These are phyloP conservation scores for Fusarium austroafricanum DNA, from an alignment of 2,329 filamentous ascomycete species.

Conservation along the genomic window DNA sequence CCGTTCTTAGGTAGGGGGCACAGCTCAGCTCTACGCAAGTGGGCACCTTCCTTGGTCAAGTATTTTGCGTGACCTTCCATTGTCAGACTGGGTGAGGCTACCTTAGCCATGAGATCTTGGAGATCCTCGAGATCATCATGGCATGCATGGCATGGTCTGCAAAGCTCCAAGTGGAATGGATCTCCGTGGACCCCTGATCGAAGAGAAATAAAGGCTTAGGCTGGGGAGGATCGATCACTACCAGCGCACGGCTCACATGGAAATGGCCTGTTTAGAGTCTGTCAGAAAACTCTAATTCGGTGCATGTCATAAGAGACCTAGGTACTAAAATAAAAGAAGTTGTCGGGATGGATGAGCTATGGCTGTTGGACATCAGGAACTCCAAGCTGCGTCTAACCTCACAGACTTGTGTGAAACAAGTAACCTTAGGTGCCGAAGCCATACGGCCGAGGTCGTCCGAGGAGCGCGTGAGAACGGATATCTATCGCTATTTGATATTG, in stretches of 20 bases:
- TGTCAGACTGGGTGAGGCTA: constrained; percentile 38
- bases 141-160: constrained; percentile 49
- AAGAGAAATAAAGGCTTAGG: constrained; percentile 58
- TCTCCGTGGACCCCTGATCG: constrained; percentile 41
- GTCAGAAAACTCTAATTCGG: constrained; percentile 13
- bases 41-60: no score
- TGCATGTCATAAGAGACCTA: neutral
- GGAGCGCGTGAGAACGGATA: neutral
- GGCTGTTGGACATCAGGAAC: neutral
- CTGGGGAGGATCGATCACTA: constrained; percentile 46
- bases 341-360: no score
- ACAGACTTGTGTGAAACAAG: neutral
- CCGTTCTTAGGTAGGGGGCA: neutral
- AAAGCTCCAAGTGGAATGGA: constrained; percentile 49
- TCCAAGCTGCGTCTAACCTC: neutral
- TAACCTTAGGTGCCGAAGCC: neutral
- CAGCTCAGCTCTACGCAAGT: neutral
- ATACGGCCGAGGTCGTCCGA: neutral
- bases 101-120: constrained; percentile 54
- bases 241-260: constrained; percentile 1
- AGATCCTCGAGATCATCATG: constrained; percentile 55
- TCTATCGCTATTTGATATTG: constrained; percentile 53
- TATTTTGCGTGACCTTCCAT: constrained; percentile 16
- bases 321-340: no score
- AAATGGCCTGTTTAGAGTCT: neutral